These are phyloP conservation scores for Fusarium ambrosium DNA, from an alignment of 2,329 filamentous ascomycete species.

Conservation along the genomic window DNA sequence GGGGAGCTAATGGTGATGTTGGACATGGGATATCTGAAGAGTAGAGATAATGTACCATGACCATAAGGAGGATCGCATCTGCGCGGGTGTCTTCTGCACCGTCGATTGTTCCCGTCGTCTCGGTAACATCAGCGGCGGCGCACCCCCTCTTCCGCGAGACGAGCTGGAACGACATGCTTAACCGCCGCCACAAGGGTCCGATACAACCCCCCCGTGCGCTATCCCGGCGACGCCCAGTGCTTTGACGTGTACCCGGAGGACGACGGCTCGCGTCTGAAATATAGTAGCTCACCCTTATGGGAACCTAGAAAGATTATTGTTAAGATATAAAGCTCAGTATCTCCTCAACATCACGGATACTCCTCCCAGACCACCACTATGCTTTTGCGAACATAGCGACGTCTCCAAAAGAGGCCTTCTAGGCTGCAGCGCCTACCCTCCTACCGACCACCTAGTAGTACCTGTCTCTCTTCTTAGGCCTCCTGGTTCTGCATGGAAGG, in stretches of 20 bases:
- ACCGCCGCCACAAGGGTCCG: constrained; percentile 74
- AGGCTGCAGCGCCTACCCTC: neutral
- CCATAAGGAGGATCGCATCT: too few species aligned
- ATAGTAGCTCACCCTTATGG: neutral
- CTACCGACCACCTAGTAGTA: too few species aligned
- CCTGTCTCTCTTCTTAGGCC: neutral
- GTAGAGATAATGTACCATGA: too few species aligned
- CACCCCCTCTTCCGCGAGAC: constrained; percentile 82
- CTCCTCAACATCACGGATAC: neutral
- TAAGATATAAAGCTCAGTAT: neutral
- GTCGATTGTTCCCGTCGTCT: constrained; percentile 83
- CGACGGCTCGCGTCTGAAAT: constrained; percentile 60
- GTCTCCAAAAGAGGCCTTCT: neutral
- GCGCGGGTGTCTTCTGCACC: constrained; percentile 71
- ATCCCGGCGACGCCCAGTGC: constrained; percentile 81
- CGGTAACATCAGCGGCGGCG: constrained; percentile 79
- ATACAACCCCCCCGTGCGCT: constrained; percentile 82
- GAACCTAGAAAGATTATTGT: neutral
- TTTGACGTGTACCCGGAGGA: constrained; percentile 89
- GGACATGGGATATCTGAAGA: neutral
- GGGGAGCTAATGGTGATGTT: neutral
- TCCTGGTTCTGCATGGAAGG: neutral
- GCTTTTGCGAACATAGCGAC: neutral
- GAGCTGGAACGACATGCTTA: constrained; percentile 80
- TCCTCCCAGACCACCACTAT: neutral